Evolutionary conservation across 768 basidiomycete species (phyloP).

Genomic region (Clathrus columnatus): DNA sequence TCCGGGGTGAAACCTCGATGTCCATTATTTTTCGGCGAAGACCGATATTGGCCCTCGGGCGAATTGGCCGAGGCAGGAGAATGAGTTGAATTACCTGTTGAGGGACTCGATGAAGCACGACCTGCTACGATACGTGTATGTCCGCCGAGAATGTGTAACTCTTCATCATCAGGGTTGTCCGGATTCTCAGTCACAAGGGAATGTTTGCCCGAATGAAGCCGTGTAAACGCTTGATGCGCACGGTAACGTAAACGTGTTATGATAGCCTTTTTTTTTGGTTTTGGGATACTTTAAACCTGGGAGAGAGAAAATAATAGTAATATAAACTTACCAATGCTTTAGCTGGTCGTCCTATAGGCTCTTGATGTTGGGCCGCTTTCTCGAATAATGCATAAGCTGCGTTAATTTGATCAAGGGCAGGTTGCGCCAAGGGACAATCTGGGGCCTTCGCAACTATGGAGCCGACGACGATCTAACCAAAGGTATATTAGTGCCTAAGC

Average conservation of each 20-base stretch:
- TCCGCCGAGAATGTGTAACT: slow-evolving; percentile 10
- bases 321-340: slow-evolving; percentile 5
- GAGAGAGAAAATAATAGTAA: neutral
- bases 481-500: neutral
- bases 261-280: neutral
- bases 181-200: neutral
- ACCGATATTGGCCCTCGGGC: slow-evolving; percentile 3
- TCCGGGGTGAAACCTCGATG: slow-evolving; percentile 8
- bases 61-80: slow-evolving; percentile 2
- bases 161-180: slow-evolving; percentile 6
- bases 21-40: neutral
- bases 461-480: slow-evolving; percentile 6
- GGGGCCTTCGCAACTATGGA: slow-evolving; percentile 10
- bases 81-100: neutral
- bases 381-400: slow-evolving; percentile 5
- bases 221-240: slow-evolving; percentile 6
- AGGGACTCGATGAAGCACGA: neutral
- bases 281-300: neutral
- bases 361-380: neutral
- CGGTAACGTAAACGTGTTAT: slow-evolving; percentile 6
- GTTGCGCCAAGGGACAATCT: slow-evolving; percentile 7
- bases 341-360: slow-evolving; percentile 2
- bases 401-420: slow-evolving; percentile 10
- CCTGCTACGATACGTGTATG: slow-evolving; percentile 6
- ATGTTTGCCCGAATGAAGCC: slow-evolving; percentile 5